phyloP scores from a whole-genome alignment of 2,329 filamentous ascomycete species.

The Clarireedia homoeocarpa region DNA sequence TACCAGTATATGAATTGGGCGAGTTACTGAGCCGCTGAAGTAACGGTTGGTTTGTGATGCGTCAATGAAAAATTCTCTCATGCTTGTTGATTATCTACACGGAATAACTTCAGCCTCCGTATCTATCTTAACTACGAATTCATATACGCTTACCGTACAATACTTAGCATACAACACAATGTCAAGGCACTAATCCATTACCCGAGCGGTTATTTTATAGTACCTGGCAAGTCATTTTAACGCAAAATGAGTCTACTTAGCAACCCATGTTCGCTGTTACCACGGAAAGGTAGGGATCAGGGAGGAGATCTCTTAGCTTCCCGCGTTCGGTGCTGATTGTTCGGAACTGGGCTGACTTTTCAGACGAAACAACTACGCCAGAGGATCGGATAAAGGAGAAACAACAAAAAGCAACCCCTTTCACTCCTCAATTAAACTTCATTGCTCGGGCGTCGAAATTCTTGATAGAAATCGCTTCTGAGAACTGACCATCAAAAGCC shows the following conservation, averaged over 20 bases:
- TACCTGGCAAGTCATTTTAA: not conserved
- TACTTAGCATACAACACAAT: not conserved
- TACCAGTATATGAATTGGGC: too few relatives aligned
- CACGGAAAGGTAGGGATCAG: not conserved
- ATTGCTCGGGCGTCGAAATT: not conserved
- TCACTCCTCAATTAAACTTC: not conserved
- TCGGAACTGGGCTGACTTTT: not conserved
- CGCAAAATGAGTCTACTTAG: not conserved
- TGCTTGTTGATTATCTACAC: not conserved
- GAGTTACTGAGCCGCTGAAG: too few relatives aligned
- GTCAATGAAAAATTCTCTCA: too few relatives aligned
- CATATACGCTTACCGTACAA: not conserved
- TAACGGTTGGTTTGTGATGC: too few relatives aligned
- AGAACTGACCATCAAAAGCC: not conserved
- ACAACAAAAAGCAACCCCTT: not conserved
- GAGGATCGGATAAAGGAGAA: conserved; percentile 1
- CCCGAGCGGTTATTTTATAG: conserved; percentile 3
- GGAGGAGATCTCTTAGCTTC: too few relatives aligned
- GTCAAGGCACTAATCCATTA: not conserved
- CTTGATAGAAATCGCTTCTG: not conserved
- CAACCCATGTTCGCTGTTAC: not conserved
- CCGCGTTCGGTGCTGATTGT: too few relatives aligned
- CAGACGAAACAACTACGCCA: conserved; percentile 1
- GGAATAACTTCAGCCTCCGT: not conserved
- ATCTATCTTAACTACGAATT: too few relatives aligned